phyloP scores from a whole-genome alignment of 805 yeast genomes.

The Kluyveromyces dobzhanskii region DNA sequence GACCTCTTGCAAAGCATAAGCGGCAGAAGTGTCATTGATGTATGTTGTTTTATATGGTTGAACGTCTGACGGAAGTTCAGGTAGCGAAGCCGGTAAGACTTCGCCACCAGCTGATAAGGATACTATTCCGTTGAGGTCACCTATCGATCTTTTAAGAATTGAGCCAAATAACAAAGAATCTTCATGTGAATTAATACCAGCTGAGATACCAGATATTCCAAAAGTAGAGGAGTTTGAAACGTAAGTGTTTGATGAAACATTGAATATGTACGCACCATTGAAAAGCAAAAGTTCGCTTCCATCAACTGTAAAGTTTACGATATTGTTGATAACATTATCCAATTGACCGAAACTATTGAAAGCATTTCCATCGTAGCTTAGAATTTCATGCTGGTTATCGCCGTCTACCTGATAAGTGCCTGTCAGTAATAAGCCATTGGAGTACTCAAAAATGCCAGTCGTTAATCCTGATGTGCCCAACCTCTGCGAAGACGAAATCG shows the following conservation, averaged over 20 bases:
- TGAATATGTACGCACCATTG: slow-evolving; percentile 24
- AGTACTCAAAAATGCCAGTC: slow-evolving; percentile 11
- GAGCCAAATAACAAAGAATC: slow-evolving; percentile 31
- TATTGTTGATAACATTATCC: slow-evolving; percentile 4
- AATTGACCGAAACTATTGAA: slow-evolving; percentile 11
- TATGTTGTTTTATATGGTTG: slow-evolving; percentile 10
- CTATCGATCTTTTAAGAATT: slow-evolving; percentile 10
- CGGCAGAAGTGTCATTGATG: slow-evolving; percentile 41
- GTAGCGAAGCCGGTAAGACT: slow-evolving; percentile 12
- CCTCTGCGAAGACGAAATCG: slow-evolving; percentile 9
- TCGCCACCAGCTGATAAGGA: background rate
- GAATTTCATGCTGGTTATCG: slow-evolving; percentile 2
- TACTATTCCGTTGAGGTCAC: slow-evolving; percentile 16
- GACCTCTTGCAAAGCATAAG: slow-evolving; percentile 45
- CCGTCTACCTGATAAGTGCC: slow-evolving; percentile 15
- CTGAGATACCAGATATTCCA: slow-evolving; percentile 17
- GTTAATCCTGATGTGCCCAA: slow-evolving; percentile 15
- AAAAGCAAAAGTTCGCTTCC: slow-evolving; percentile 17
- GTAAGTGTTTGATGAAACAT: slow-evolving; percentile 15
- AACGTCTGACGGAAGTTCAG: slow-evolving; percentile 5
- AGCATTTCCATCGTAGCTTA: slow-evolving; percentile 18
- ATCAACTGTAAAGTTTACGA: slow-evolving; percentile 16
- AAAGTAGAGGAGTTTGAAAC: slow-evolving; percentile 20
- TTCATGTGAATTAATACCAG: slow-evolving; percentile 24
- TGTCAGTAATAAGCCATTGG: slow-evolving; percentile 32